Conservation (phyloP, 2,329 filamentous ascomycete genomes). For the Aureobasidium sp. region DNA sequence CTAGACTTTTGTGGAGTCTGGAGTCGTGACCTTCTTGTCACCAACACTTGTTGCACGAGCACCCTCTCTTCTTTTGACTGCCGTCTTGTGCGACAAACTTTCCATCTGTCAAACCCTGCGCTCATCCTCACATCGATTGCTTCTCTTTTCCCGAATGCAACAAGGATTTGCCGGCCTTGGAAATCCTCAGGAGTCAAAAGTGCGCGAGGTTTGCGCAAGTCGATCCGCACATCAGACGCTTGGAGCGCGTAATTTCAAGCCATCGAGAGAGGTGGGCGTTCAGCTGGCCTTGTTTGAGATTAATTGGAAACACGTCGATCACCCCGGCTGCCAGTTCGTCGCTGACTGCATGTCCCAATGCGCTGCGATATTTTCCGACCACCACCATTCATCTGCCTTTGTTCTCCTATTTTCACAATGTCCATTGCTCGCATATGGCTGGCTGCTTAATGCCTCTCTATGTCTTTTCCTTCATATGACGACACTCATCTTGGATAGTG, state of each 20-base stretch:
- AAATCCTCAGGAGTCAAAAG: constrained; percentile 1
- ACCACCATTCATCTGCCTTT: neutral
- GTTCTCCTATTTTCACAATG: neutral
- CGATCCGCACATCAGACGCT: constrained; percentile 12
- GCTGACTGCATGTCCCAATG: neutral
- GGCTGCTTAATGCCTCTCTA: neutral
- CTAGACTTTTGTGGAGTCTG: neutral
- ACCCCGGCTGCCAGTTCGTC: neutral
- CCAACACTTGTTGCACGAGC: neutral
- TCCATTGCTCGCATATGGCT: neutral
- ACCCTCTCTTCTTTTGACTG: neutral
- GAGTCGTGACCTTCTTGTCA: neutral
- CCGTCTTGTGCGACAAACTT: neutral
- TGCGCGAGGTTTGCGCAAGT: constrained; percentile 13
- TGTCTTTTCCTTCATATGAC: neutral
- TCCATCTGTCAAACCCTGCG: neutral
- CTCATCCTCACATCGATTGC: neutral
- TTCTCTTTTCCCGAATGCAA: neutral
- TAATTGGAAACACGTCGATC: constrained; percentile 11
- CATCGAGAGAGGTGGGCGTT: neutral
- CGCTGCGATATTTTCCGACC: neutral
- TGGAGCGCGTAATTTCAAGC: constrained; percentile 11
- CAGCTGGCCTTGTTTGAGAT: constrained; percentile 10
- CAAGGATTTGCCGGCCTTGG: neutral
- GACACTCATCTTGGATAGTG: neutral